These are phyloP conservation scores for Globisporangium cederbergense DNA, from an alignment of 352 stramenopile genomes.

Conservation along the genomic window DNA sequence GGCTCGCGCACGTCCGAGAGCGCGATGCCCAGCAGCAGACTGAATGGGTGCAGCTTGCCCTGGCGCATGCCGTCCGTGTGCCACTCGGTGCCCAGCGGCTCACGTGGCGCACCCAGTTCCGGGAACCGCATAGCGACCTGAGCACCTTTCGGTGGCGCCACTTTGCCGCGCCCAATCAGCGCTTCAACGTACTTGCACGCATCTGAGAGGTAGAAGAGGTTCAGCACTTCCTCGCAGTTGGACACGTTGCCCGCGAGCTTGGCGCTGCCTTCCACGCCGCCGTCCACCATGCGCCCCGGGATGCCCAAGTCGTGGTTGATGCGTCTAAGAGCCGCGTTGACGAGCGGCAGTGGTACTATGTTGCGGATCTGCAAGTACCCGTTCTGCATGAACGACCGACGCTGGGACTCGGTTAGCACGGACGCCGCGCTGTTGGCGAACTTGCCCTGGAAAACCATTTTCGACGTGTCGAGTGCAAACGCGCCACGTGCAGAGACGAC, in stretches of 20 bases:
- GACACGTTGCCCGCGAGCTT: constrained; percentile 73
- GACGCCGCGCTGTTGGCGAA: constrained; percentile 19
- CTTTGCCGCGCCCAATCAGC: constrained; percentile 43
- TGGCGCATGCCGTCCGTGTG: constrained; percentile 83
- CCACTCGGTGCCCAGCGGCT: constrained; percentile 71
- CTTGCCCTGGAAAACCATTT: constrained; percentile 27
- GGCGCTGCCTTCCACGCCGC: constrained; percentile 63
- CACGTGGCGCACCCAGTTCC: constrained; percentile 53
- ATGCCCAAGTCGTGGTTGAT: constrained; percentile 80
- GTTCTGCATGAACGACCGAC: constrained; percentile 62
- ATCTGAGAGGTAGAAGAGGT: constrained; percentile 54
- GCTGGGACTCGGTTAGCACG: constrained; percentile 54
- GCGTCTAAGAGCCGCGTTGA: constrained; percentile 49
- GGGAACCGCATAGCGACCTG: constrained; percentile 78
- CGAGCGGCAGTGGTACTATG: constrained; percentile 49
- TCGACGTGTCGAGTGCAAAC: constrained; percentile 40
- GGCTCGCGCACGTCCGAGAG: constrained; percentile 66
- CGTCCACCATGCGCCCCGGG: constrained; percentile 64
- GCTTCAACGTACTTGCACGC: constrained; percentile 58
- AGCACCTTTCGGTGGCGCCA: constrained; percentile 44
- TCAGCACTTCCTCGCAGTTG: constrained; percentile 57
- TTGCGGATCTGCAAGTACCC: constrained; percentile 69
- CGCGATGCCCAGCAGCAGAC: constrained; percentile 56
- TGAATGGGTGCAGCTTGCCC: constrained; percentile 67
- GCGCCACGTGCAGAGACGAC: constrained; percentile 45